Base-by-base conservation (phyloP, 83 land plant species). In the Isoetes engelmannii region DNA sequence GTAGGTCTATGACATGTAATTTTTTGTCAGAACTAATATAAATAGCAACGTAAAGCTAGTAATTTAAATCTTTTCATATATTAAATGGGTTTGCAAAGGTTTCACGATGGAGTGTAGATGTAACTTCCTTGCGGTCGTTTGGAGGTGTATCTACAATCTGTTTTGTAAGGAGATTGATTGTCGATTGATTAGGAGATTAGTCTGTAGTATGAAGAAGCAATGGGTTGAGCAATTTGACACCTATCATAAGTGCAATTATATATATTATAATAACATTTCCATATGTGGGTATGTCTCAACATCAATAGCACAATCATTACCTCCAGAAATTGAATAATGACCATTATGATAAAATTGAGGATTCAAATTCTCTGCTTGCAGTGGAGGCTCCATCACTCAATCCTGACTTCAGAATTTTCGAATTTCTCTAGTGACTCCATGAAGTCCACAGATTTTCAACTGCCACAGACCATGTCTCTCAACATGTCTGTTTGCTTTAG, bases 231-330 rank as follows among this genome's bases (percentile, higher is more conserved):
- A n/a, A n/a, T n/a, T 28, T 79, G 75, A 63, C 89, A 85, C 53
- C 74, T 67, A 43, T 80, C 85, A 2, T 63, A 56, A 4, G 87
- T 77, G 65, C 92, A 88, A 44, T 88, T 89, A 73, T 80, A 73
- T 80, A 88, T 10, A 88, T 80, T 28, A 85, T 66, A 75, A 75
- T 80, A 49, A 65, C 17, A 12, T 80, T 75, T 67, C 72, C 69
- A 63, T 89, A 88, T 55, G 7, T 77, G 89, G 85, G 61, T 89
- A 88, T 20, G 59, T 46, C 54, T 88, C 92, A 59, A 88, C 78
- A 55, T 88, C 92, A 68, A 88, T 64, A 5, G 71, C 65, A 48
- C 87, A 61, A 28, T 73, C 89, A 72, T 78, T 85, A 20, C 83
- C 83, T 65, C 63, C 65, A 4, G 74, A 53, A 0, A 77, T 41